These are phyloP conservation scores for Fraxinus albicans DNA, from an alignment of 305 asterid species.

Conservation along the genomic window DNA sequence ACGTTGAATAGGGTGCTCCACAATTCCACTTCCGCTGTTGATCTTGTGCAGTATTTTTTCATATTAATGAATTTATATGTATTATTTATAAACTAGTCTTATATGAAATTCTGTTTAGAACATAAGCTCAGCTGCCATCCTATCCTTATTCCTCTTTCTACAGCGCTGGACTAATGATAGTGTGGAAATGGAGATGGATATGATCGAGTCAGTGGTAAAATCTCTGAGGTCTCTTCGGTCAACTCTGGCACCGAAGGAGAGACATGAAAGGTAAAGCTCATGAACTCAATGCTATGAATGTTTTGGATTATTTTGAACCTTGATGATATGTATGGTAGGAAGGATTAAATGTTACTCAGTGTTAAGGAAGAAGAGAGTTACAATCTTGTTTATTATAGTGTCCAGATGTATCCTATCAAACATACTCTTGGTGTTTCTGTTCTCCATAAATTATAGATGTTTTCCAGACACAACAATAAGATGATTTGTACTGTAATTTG, in stretches of 20 bases:
- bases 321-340: not conserved
- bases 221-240: slow-evolving; percentile 75
- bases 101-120: not conserved
- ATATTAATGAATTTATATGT: slow-evolving; percentile 2
- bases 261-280: slow-evolving; percentile 54
- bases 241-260: slow-evolving; percentile 68
- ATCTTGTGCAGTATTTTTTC: not conserved
- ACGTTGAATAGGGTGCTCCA: not conserved
- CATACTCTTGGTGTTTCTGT: not conserved
- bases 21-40: not conserved
- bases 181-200: slow-evolving; percentile 74
- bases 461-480: not conserved
- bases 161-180: slow-evolving; percentile 77
- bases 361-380: not conserved
- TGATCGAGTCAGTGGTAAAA: slow-evolving; percentile 62
- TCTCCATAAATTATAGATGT: not conserved
- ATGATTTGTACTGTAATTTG: not conserved
- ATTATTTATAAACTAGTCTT: not conserved
- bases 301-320: not conserved
- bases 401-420: not conserved
- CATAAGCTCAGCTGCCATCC: slow-evolving; percentile 1
- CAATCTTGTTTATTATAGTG: not conserved
- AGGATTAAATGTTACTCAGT: not conserved
- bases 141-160: slow-evolving; percentile 10
- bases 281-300: not conserved